Conservation (phyloP, 2,329 filamentous ascomycete species). For the Acrocalymma vagum region DNA sequence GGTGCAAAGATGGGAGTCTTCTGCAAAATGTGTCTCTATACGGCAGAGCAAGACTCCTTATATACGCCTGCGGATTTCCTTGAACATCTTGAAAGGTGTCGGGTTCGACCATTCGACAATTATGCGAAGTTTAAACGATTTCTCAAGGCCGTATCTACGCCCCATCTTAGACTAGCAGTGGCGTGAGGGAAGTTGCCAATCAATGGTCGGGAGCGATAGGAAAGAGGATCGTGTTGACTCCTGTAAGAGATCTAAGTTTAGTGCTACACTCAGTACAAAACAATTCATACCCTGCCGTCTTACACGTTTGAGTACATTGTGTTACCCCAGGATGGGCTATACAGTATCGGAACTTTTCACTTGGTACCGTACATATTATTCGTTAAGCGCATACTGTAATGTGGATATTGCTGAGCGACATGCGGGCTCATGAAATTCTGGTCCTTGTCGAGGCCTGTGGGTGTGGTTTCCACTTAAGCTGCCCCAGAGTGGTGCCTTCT, state of each 20-base stretch:
- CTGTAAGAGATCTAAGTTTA: too few relatives aligned
- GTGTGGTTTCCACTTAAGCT: too few relatives aligned
- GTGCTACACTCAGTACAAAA: too few relatives aligned
- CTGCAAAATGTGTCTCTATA: conserved; percentile 11
- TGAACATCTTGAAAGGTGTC: conserved; percentile 9
- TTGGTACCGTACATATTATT: too few relatives aligned
- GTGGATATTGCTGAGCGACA: too few relatives aligned
- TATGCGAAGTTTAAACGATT: not conserved
- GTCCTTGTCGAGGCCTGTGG: too few relatives aligned
- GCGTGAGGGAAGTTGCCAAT: conserved; percentile 5
- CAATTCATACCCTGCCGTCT: conserved; percentile 3
- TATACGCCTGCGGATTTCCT: conserved; percentile 6
- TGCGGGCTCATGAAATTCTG: too few relatives aligned
- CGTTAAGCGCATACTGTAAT: too few relatives aligned
- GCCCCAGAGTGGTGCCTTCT: too few relatives aligned
- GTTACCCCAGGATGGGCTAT: conserved; percentile 6
- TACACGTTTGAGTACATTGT: conserved; percentile 2
- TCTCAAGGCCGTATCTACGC: not conserved
- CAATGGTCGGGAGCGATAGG: conserved; percentile 4
- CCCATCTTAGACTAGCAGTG: conserved; percentile 1
- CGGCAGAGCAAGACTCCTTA: too few relatives aligned
- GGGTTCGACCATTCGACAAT: conserved; percentile 5
- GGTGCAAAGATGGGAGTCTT: conserved; percentile 12
- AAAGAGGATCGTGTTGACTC: conserved; percentile 5
- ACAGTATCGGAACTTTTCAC: conserved; percentile 3